These are phyloP conservation scores for Dothistroma pini DNA, from an alignment of 2,329 filamentous ascomycete genomes.

Conservation along the genomic window DNA sequence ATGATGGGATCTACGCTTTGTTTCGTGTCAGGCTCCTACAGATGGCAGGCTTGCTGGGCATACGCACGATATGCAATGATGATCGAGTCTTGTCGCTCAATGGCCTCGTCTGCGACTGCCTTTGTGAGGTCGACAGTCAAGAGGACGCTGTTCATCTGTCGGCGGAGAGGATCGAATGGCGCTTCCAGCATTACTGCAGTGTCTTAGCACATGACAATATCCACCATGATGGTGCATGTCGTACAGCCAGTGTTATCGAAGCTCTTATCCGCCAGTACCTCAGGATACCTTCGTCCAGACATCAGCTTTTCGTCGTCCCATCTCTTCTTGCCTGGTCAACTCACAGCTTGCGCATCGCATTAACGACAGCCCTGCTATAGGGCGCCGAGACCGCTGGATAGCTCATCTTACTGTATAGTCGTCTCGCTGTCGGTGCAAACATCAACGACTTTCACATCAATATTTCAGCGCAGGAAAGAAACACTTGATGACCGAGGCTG, in stretches of 20 bases:
- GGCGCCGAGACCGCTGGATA: slow-evolving; percentile 47
- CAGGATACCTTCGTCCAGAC: slow-evolving; percentile 66
- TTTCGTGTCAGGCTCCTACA: slow-evolving; percentile 26
- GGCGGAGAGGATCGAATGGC: slow-evolving; percentile 55
- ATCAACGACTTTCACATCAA: slow-evolving; percentile 7
- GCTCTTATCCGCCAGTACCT: slow-evolving; percentile 78
- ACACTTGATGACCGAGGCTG: neutral
- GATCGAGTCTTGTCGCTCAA: slow-evolving; percentile 68
- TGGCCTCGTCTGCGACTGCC: slow-evolving; percentile 85
- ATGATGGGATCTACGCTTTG: slow-evolving; percentile 78
- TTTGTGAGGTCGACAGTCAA: slow-evolving; percentile 89
- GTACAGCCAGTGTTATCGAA: slow-evolving; percentile 91
- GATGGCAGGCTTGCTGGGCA: neutral
- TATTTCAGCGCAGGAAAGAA: neutral
- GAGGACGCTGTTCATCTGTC: slow-evolving; percentile 64
- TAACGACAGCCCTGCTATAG: slow-evolving; percentile 66
- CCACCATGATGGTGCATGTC: neutral
- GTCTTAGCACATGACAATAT: neutral
- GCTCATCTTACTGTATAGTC: slow-evolving; percentile 38
- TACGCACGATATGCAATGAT: slow-evolving; percentile 82
- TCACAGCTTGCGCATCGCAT: slow-evolving; percentile 75
- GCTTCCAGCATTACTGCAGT: slow-evolving; percentile 64
- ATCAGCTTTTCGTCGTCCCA: slow-evolving; percentile 12
- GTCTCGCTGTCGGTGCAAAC: slow-evolving; percentile 11
- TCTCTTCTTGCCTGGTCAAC: slow-evolving; percentile 34